Evolutionary conservation across 2,329 filamentous ascomycete genomes (phyloP).

Genomic region (Fusarium piperis): DNA sequence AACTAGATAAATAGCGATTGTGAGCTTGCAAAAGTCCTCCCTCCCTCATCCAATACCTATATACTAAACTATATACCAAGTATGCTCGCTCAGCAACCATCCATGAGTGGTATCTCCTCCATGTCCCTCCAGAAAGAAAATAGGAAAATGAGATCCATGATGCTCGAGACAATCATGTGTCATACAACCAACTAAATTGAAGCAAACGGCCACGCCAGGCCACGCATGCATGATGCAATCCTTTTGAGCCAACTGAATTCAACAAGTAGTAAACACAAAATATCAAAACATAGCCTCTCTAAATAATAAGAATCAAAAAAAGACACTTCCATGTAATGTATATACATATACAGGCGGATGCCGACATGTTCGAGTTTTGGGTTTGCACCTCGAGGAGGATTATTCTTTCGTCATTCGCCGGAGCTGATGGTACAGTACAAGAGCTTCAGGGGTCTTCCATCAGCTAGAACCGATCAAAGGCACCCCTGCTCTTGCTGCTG

Average conservation of each 20-base stretch:
- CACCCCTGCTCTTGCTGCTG: slow-evolving; percentile 8
- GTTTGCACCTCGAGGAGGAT: slow-evolving; percentile 33
- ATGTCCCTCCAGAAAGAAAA: slow-evolving; percentile 23
- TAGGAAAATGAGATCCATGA: slow-evolving; percentile 27
- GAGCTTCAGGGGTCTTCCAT: slow-evolving; percentile 1
- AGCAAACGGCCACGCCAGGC: slow-evolving; percentile 29
- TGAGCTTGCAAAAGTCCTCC: slow-evolving; percentile 20
- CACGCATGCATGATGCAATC: slow-evolving; percentile 31
- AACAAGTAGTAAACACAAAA: slow-evolving; percentile 2
- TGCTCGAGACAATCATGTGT: slow-evolving; percentile 21
- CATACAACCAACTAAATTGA: slow-evolving; percentile 2
- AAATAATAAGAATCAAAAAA: slow-evolving; percentile 5
- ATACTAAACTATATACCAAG: slow-evolving; percentile 10
- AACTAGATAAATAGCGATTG: slow-evolving; percentile 24
- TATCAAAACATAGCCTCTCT: slow-evolving; percentile 19
- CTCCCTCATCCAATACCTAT: slow-evolving; percentile 27
- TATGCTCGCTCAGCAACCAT: slow-evolving; percentile 28
- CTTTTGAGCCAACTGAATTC: slow-evolving; percentile 23
- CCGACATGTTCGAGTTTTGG: slow-evolving; percentile 28
- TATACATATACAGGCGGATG: slow-evolving; percentile 33
- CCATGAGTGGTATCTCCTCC: slow-evolving; percentile 37
- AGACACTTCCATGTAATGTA: slow-evolving; percentile 31
- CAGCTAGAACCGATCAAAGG: slow-evolving; percentile 16
- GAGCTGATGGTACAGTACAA: slow-evolving; percentile 35
- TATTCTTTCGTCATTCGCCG: slow-evolving; percentile 36